Percentiles rank a stretch among this genome's conserved stretches.
Evolutionary conservation across 2,329 filamentous ascomycete genomes (phyloP).

Genomic region (Huntiella abstrusa): DNA sequence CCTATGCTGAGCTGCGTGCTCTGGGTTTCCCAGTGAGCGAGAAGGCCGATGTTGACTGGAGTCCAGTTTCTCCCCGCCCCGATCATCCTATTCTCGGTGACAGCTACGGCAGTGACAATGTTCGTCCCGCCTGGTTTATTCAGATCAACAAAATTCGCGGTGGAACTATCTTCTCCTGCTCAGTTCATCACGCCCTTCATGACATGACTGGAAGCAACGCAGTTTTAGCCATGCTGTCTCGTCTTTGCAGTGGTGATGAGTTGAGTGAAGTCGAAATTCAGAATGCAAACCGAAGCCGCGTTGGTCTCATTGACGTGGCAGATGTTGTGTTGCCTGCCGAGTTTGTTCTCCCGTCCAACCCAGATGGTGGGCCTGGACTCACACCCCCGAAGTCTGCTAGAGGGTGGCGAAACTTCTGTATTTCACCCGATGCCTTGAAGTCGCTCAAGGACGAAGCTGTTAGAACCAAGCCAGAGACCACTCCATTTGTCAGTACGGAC

Average conservation of each 20-base stretch:
- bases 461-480: neutral
- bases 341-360: neutral
- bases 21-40: neutral
- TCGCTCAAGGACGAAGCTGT: neutral
- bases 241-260: neutral
- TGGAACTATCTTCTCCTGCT: neutral
- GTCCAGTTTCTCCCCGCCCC: neutral
- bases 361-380: too few relatives aligned
- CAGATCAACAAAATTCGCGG: neutral
- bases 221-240: neutral
- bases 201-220: neutral
- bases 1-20: neutral
- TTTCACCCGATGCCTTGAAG: too few relatives aligned
- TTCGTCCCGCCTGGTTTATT: neutral
- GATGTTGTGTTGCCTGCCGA: neutral
- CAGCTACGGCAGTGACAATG: neutral
- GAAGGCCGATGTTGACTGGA: neutral
- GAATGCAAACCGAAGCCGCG: neutral
- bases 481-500: constrained; percentile 1
- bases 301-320: neutral
- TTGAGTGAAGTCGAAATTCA: neutral
- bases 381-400: too few relatives aligned
- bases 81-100: neutral
- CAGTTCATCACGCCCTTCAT: neutral
- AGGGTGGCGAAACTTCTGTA: too few relatives aligned